Percentiles rank a stretch among this genome's conserved stretches.
phyloP scores from a whole-genome alignment of 768 basidiomycete genomes.

The Polyporus arcularius region DNA sequence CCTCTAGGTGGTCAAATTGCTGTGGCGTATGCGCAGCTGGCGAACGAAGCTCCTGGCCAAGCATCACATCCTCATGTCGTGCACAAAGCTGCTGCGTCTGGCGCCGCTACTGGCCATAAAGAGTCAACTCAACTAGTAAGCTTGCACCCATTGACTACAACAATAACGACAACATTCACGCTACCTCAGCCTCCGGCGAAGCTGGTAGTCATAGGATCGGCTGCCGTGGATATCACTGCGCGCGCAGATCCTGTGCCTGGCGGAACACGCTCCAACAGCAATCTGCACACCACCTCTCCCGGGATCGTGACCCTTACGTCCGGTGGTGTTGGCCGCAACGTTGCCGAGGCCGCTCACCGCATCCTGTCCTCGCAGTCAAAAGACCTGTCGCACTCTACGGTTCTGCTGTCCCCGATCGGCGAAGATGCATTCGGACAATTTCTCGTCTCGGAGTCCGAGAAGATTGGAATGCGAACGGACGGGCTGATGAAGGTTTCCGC shows the following conservation, averaged over 20 bases:
- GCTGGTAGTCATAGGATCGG: slow-evolving; percentile 78
- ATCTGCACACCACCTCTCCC: slow-evolving; percentile 74
- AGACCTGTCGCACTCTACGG: slow-evolving; percentile 33
- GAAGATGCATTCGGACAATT: slow-evolving; percentile 75
- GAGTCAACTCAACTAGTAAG: neutral
- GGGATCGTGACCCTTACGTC: slow-evolving; percentile 72
- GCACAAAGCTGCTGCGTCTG: neutral
- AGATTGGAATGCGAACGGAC: slow-evolving; percentile 79
- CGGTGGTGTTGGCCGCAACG: slow-evolving; percentile 94
- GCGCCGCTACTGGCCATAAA: neutral
- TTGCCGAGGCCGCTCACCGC: slow-evolving; percentile 87
- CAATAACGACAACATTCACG: neutral
- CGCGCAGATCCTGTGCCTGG: slow-evolving; percentile 35
- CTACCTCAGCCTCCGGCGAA: slow-evolving; percentile 35
- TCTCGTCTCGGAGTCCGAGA: slow-evolving; percentile 54
- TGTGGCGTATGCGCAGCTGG: slow-evolving; percentile 64
- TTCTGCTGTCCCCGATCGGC: slow-evolving; percentile 79
- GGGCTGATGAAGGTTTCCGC: slow-evolving; percentile 54
- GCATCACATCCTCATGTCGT: slow-evolving; percentile 7
- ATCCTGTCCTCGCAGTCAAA: slow-evolving; percentile 41
- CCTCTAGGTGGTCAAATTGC: slow-evolving; percentile 75
- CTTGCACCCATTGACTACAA: neutral
- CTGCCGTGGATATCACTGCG: slow-evolving; percentile 88
- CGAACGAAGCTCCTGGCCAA: neutral
- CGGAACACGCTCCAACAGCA: slow-evolving; percentile 31